Conservation (phyloP, 2,329 filamentous ascomycete species). For the Orbilia oligospora region DNA sequence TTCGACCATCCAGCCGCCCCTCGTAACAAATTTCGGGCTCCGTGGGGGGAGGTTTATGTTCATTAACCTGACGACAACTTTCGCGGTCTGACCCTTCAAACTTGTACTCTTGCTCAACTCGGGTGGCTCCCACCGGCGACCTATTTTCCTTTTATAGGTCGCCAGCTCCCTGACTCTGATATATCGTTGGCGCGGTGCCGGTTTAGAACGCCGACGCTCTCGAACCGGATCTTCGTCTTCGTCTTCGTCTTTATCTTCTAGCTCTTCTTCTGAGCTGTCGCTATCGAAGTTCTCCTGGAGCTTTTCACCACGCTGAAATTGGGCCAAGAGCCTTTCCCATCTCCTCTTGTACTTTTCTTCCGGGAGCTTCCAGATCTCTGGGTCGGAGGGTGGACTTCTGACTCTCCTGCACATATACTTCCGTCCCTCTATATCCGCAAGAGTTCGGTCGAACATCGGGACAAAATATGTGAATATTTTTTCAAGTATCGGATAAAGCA, state of each 20-base stretch:
- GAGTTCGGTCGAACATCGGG: not conserved
- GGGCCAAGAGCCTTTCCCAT: not conserved
- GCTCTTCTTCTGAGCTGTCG: not conserved
- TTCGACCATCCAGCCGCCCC: not conserved
- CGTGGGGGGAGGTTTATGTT: not conserved
- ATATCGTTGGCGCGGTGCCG: not conserved
- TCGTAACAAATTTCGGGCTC: not conserved
- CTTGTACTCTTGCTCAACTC: not conserved
- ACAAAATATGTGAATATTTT: conserved; percentile 5
- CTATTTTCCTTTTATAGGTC: not conserved
- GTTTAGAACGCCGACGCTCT: not conserved
- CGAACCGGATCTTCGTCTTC: not conserved
- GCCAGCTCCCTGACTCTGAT: not conserved
- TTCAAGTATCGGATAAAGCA: conserved; percentile 1
- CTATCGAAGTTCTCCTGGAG: not conserved
- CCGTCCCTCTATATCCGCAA: not conserved
- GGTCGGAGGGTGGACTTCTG: not conserved
- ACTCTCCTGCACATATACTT: conserved; percentile 1
- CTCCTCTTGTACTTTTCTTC: not conserved
- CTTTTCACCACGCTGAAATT: not conserved
- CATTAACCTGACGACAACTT: not conserved
- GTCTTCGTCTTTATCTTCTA: not conserved
- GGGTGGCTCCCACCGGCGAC: not conserved
- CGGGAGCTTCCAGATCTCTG: not conserved
- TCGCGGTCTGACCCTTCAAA: not conserved